phyloP scores from a whole-genome alignment of 2,329 filamentous ascomycete genomes.

The Cryphonectria nitschkei region DNA sequence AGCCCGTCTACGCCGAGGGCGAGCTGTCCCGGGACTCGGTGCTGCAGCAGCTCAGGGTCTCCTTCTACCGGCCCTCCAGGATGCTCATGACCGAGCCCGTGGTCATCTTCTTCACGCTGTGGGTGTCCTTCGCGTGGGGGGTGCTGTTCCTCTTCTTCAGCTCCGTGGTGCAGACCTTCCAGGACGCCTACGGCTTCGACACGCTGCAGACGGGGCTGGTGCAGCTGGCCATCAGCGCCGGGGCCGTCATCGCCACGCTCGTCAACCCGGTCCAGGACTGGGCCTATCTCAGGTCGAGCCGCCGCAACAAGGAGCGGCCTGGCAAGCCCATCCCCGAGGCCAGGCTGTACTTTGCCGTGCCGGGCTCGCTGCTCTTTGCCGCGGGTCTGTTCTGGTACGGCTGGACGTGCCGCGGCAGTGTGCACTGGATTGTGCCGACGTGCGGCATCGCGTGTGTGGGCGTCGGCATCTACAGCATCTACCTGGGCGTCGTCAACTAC shows the following conservation, averaged over 20 bases:
- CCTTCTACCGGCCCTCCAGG: conserved; percentile 39
- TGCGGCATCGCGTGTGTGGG: conserved; percentile 64
- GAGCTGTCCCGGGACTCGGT: conserved; percentile 31
- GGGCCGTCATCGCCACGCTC: conserved; percentile 57
- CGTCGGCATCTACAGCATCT: conserved; percentile 70
- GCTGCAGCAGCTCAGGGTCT: conserved; percentile 34
- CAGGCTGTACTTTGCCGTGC: conserved; percentile 65
- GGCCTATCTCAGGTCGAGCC: conserved; percentile 41
- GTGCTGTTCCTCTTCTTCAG: conserved; percentile 66
- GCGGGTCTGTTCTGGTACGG: conserved; percentile 73
- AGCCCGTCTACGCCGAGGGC: conserved; percentile 22
- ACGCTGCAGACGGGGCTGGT: conserved; percentile 63
- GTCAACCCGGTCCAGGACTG: conserved; percentile 52
- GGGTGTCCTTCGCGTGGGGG: conserved; percentile 73
- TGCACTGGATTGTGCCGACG: conserved; percentile 67
- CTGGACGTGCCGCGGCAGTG: conserved; percentile 56
- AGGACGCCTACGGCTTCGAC: conserved; percentile 62
- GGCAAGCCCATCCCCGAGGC: conserved; percentile 54
- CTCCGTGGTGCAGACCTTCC: conserved; percentile 67
- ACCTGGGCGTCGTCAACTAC: conserved; percentile 71
- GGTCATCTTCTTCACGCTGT: conserved; percentile 66
- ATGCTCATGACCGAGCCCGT: conserved; percentile 63
- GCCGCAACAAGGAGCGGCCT: conserved; percentile 45
- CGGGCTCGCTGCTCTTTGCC: conserved; percentile 65
- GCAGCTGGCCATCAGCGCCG: conserved; percentile 54